Evolutionary conservation across 2,329 filamentous ascomycete genomes (phyloP), one percentile per base, ranked within the genome.

Genomic region (Aspergillus sp.): DNA sequence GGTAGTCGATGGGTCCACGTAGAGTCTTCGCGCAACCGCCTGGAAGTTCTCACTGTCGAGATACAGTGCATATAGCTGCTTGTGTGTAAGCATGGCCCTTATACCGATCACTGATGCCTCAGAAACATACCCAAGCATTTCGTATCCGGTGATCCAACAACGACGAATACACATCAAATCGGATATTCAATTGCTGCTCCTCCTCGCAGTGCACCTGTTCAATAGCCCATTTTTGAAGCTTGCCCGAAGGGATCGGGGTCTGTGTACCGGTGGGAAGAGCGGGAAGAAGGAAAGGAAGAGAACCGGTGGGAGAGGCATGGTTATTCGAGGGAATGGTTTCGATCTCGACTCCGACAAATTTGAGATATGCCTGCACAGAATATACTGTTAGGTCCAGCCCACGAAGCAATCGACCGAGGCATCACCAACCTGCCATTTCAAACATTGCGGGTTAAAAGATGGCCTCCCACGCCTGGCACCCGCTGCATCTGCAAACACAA

Each of bases 371-470:
- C 89, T 95, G 48, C 26, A 29, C 11, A 43, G 12, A 29, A 26
- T 19, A 27, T 4, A 27, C n/a, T 32, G 33, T 10, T 29, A 19
- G 12, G 9, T 12, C 19, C 19, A 19, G 19, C 19, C 19, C 19
- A 19, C 19, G 19, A 19, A 46, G 27, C 12, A 27, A 13, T 19
- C 12, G 33, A 53, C 53, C 2, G 13, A 6, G 13, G 19, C 8
- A 27, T 10, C 12, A 37, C 81, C 54, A 58, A 91, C 89, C 86
- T 97, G 93, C 90, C 90, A 97, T 73, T 91, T 95, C 60, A 97
- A 74, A 72, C 93, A 98, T 46, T 83, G 82, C 8, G 93, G 93
- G 64, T 97, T 97, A 70, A 86, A 95, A 52, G 88, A 94, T 27
- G 90, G 86, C 28, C 73, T 69, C 5, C 82, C 82, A 33, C 61